Evolutionary conservation across 164 flowering plant genomes (phyloP).

Genomic region (Nymphaea thermarum): DNA sequence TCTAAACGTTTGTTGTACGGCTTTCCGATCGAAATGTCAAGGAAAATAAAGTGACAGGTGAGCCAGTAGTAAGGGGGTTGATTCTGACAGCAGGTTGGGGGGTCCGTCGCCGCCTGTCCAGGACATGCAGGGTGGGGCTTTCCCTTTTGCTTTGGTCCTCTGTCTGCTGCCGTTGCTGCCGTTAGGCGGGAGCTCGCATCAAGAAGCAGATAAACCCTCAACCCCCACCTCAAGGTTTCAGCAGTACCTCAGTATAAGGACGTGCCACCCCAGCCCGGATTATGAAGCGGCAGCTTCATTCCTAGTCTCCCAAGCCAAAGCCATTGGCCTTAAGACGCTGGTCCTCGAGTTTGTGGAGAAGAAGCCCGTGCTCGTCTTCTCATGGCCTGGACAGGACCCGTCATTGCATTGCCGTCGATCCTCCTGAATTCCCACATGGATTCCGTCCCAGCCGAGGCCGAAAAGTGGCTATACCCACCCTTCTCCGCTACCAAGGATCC

Average conservation of each 20-base stretch:
- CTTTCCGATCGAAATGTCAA: no score
- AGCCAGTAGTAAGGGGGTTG: no score
- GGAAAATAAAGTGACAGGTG: no score
- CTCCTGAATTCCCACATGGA: constrained; percentile 91
- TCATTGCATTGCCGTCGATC: constrained; percentile 66
- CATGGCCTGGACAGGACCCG: constrained; percentile 69
- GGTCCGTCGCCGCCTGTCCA: no score
- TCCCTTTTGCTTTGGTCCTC: no score
- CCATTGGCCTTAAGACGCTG: constrained; percentile 33
- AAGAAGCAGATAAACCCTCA: constrained; percentile 10
- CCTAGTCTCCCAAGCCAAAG: constrained; percentile 39
- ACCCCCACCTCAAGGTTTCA: constrained; percentile 52
- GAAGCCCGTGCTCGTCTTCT: constrained; percentile 66
- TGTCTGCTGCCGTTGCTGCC: no score
- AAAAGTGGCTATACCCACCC: constrained; percentile 75
- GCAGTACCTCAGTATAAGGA: constrained; percentile 55
- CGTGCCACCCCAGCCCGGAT: constrained; percentile 80
- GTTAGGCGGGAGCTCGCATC: no score
- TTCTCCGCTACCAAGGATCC: constrained; percentile 44
- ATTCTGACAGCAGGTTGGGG: no score
- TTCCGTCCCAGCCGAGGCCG: constrained; percentile 86
- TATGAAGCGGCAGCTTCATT: constrained; percentile 50
- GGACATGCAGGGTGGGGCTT: no score
- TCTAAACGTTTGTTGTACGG: no score
- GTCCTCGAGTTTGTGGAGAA: constrained; percentile 35